phyloP scores from a whole-genome alignment of 495 filamentous ascomycete species.

The Neurospora sp. region DNA sequence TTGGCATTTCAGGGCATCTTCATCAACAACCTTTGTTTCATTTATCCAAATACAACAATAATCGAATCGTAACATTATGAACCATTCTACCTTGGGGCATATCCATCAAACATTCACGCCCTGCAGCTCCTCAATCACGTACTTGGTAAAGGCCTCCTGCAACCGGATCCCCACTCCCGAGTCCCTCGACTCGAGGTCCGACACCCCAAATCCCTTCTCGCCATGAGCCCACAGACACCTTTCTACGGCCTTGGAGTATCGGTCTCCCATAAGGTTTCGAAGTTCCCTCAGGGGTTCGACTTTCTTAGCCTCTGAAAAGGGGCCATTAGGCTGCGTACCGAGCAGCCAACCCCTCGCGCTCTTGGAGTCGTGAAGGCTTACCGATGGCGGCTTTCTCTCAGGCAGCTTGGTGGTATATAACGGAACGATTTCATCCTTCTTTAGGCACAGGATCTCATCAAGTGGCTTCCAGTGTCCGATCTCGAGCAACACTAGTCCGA shows the following conservation, averaged over 20 bases:
- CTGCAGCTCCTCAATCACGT: slow-evolving; percentile 18
- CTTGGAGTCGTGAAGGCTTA: slow-evolving; percentile 15
- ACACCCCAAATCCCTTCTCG: slow-evolving; percentile 19
- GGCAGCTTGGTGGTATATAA: too few species aligned
- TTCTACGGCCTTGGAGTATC: slow-evolving; percentile 16
- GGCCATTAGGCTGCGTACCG: not conserved
- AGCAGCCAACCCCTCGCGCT: slow-evolving; percentile 19
- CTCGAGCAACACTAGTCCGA: slow-evolving; percentile 40
- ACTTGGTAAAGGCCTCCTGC: slow-evolving; percentile 21
- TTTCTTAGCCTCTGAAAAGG: slow-evolving; percentile 1
- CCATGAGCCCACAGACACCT: slow-evolving; percentile 24
- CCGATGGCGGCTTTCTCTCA: not conserved
- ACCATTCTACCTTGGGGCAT: not conserved
- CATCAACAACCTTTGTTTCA: not conserved
- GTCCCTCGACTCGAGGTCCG: slow-evolving; percentile 15
- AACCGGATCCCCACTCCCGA: slow-evolving; percentile 10
- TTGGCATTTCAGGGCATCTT: not conserved
- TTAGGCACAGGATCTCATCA: slow-evolving; percentile 22
- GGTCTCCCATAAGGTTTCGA: slow-evolving; percentile 13
- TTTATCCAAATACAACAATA: not conserved
- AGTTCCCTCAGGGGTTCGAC: slow-evolving; percentile 18
- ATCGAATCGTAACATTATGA: not conserved
- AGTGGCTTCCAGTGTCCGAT: slow-evolving; percentile 43
- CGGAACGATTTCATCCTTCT: too few species aligned
- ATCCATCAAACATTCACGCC: slow-evolving; percentile 5